A percentile compares a stretch with the other conserved stretches of the same genome.
phyloP scores from a whole-genome alignment of 768 basidiomycete genomes.

The Kwoniella newhampshirensis region DNA sequence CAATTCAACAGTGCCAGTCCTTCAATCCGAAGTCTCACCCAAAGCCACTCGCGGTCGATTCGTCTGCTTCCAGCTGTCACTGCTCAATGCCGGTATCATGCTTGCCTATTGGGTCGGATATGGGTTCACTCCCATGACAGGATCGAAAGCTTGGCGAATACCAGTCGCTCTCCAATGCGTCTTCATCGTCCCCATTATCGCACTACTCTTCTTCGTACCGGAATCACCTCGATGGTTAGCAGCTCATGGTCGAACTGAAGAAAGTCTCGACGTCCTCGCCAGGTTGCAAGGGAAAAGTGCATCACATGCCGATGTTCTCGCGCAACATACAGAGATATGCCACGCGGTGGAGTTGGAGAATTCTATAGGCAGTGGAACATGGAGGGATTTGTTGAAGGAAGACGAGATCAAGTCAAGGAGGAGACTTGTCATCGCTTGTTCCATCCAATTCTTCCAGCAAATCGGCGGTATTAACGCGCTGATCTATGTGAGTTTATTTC shows the following conservation, averaged over 20 bases:
- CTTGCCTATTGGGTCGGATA: conserved; percentile 42
- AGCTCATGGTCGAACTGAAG: conserved; percentile 14
- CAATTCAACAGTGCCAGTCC: conserved; percentile 41
- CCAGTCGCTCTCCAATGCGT: conserved; percentile 38
- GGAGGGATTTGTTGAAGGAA: conserved; percentile 31
- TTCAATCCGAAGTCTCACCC: conserved; percentile 37
- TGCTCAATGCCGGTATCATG: conserved; percentile 30
- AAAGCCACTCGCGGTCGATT: conserved; percentile 37
- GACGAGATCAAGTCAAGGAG: conserved; percentile 36
- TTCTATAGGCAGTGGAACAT: conserved; percentile 28
- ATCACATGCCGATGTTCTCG: conserved; percentile 21
- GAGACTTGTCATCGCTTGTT: conserved; percentile 39
- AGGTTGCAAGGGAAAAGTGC: conserved; percentile 22
- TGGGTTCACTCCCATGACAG: conserved; percentile 30
- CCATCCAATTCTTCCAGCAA: conserved; percentile 45
- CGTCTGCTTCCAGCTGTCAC: conserved; percentile 28
- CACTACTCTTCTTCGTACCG: conserved; percentile 31
- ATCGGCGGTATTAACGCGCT: conserved; percentile 44
- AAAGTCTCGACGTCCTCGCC: conserved; percentile 24
- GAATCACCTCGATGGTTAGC: conserved; percentile 42
- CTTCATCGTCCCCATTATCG: conserved; percentile 34
- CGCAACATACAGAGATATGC: conserved; percentile 24
- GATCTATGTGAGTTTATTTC: conserved; percentile 25
- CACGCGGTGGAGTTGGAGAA: conserved; percentile 25
- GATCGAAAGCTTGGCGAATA: conserved; percentile 37